These are phyloP conservation scores for Cercophora scortea DNA, from an alignment of 495 filamentous ascomycete genomes.

Conservation along the genomic window DNA sequence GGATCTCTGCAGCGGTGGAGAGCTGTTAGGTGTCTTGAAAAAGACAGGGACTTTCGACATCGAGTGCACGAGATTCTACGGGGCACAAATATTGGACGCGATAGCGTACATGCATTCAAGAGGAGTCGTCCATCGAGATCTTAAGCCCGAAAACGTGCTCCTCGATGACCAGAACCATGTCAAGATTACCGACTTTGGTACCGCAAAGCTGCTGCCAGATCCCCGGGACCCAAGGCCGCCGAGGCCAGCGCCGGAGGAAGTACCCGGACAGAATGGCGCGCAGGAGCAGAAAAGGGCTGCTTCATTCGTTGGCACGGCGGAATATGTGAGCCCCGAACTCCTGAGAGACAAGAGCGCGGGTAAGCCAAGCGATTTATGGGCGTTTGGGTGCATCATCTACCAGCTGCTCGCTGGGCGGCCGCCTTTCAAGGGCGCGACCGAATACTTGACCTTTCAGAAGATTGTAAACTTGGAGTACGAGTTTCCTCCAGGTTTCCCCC, in stretches of 20 bases:
- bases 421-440: constrained; percentile 95
- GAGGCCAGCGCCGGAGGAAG: constrained; percentile 32
- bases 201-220: constrained; percentile 80
- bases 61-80: constrained; percentile 92
- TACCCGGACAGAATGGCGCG: constrained; percentile 43
- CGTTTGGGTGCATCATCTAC: constrained; percentile 99
- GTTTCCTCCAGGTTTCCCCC: constrained; percentile 85
- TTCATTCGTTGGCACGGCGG: constrained; percentile 96
- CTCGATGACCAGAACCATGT: constrained; percentile 93
- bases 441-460: constrained; percentile 97
- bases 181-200: constrained; percentile 99
- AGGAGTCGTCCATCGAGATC: constrained; percentile 92
- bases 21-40: constrained; percentile 88
- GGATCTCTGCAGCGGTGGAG: constrained; percentile 87
- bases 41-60: constrained; percentile 90
- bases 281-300: constrained; percentile 59
- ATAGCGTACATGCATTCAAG: constrained; percentile 97
- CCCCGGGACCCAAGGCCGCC: constrained; percentile 48
- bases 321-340: constrained; percentile 96
- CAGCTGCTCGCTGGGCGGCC: constrained; percentile 89
- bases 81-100: constrained; percentile 91
- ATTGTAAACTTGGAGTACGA: constrained; percentile 91
- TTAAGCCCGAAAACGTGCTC: constrained; percentile 97
- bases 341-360: constrained; percentile 93
- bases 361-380: constrained; percentile 97